Percentiles rank a stretch among this genome's conserved stretches.
phyloP scores from a whole-genome alignment of 441 rosid species.

The Hura crepitans region DNA sequence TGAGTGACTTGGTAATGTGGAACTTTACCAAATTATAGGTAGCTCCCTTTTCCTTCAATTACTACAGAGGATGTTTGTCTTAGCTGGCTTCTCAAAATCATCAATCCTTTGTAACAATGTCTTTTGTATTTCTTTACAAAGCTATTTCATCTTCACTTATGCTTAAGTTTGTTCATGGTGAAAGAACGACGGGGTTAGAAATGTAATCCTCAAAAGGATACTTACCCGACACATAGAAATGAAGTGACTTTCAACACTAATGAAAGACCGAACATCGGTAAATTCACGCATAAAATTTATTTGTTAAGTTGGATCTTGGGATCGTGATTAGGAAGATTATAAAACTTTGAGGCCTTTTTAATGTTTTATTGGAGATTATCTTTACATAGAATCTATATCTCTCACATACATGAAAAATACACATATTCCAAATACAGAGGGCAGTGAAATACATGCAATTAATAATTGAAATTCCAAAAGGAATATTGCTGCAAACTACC shows the following conservation, averaged over 20 bases:
- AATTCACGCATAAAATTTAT: background rate
- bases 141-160: conserved; percentile 71
- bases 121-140: conserved; percentile 57
- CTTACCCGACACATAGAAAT: conserved; percentile 43
- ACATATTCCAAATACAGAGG: too few species aligned
- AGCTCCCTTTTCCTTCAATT: conserved; percentile 84
- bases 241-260: conserved; percentile 24
- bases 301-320: background rate
- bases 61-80: conserved; percentile 74
- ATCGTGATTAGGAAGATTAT: background rate
- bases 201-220: conserved; percentile 91
- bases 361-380: background rate
- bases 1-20: conserved; percentile 12
- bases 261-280: background rate
- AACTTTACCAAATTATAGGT: conserved; percentile 76
- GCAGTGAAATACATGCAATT: too few species aligned
- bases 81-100: conserved; percentile 81
- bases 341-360: background rate
- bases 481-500: too few species aligned
- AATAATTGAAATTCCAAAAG: too few species aligned
- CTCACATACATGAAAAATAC: too few species aligned
- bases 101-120: conserved; percentile 75
- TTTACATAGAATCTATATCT: too few species aligned
- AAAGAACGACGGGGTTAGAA: conserved; percentile 62
- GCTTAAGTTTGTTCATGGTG: conserved; percentile 78